Conservation (phyloP, 768 basidiomycete genomes). For the Mrakia blollopis region DNA sequence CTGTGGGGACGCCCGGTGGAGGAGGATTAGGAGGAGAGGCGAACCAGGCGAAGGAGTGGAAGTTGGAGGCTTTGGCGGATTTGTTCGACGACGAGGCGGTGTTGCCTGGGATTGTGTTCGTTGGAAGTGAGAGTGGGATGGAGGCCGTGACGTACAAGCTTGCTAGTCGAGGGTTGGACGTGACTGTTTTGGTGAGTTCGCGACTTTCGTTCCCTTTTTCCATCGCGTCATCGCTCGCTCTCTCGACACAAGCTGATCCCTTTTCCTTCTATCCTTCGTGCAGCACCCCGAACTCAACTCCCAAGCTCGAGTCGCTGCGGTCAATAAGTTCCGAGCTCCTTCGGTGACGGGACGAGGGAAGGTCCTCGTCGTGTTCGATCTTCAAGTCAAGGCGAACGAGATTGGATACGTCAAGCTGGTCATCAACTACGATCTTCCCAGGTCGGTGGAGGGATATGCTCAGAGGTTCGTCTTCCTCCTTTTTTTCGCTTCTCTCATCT, state of each 20-base stretch:
- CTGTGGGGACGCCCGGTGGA: slow-evolving; percentile 33
- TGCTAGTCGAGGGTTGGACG: slow-evolving; percentile 75
- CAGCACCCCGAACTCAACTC: slow-evolving; percentile 93
- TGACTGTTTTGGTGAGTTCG: slow-evolving; percentile 71
- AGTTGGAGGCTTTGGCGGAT: slow-evolving; percentile 84
- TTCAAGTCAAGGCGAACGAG: slow-evolving; percentile 84
- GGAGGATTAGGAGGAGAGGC: slow-evolving; percentile 34
- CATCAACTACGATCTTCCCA: slow-evolving; percentile 77
- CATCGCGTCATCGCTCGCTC: too few relatives aligned
- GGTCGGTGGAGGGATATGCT: slow-evolving; percentile 85
- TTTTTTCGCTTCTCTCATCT: too few relatives aligned
- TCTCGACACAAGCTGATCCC: too few relatives aligned
- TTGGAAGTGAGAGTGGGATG: slow-evolving; percentile 78
- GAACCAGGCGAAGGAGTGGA: slow-evolving; percentile 57
- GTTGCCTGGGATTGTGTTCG: slow-evolving; percentile 74
- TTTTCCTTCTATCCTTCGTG: slow-evolving; percentile 31
- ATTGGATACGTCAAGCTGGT: slow-evolving; percentile 85
- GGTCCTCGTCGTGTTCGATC: slow-evolving; percentile 87
- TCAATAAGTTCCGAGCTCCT: slow-evolving; percentile 63
- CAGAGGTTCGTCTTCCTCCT: slow-evolving; percentile 59
- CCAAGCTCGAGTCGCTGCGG: slow-evolving; percentile 68
- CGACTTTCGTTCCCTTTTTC: not conserved
- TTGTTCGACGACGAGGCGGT: slow-evolving; percentile 82
- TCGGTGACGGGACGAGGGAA: slow-evolving; percentile 45
- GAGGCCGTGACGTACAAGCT: slow-evolving; percentile 89